Percentiles rank a stretch among this genome's conserved stretches.
phyloP scores from a whole-genome alignment of 78 protist species.

The Dictyostelium firmibasis region DNA sequence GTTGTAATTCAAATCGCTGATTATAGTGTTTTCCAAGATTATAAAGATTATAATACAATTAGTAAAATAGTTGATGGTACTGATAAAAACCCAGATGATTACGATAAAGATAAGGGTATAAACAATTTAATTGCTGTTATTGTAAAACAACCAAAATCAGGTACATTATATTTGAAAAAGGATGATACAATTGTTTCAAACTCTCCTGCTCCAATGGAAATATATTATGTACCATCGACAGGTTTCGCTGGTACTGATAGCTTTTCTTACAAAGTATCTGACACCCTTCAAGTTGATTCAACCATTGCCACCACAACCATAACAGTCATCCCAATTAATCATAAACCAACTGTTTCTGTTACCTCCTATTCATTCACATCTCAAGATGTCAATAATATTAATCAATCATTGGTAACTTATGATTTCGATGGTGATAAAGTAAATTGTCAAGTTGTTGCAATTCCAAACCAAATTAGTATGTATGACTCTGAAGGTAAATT shows the following conservation, averaged over 20 bases:
- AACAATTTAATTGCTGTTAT: not conserved
- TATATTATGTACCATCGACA: slow-evolving; percentile 16
- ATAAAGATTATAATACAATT: not conserved
- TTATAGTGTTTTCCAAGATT: not conserved
- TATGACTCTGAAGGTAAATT: not conserved
- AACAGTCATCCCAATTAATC: slow-evolving; percentile 24
- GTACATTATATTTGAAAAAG: not conserved
- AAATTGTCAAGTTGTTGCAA: not conserved
- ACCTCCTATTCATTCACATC: not conserved
- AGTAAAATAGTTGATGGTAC: slow-evolving; percentile 2
- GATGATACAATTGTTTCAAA: not conserved
- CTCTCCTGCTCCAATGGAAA: not conserved
- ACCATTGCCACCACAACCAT: not conserved
- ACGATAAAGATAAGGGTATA: not conserved
- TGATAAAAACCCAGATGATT: not conserved
- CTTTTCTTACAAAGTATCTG: not conserved
- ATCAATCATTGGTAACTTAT: not conserved
- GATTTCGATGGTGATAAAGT: not conserved
- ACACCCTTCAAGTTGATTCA: not conserved
- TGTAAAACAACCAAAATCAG: not conserved
- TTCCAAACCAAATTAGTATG: not conserved
- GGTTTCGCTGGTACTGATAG: slow-evolving; percentile 22
- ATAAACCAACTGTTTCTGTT: not conserved
- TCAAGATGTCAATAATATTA: not conserved
- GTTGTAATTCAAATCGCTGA: not conserved